Base-by-base conservation (phyloP, 2,329 filamentous ascomycete species). In the Phyllosticta citribraziliensis region DNA sequence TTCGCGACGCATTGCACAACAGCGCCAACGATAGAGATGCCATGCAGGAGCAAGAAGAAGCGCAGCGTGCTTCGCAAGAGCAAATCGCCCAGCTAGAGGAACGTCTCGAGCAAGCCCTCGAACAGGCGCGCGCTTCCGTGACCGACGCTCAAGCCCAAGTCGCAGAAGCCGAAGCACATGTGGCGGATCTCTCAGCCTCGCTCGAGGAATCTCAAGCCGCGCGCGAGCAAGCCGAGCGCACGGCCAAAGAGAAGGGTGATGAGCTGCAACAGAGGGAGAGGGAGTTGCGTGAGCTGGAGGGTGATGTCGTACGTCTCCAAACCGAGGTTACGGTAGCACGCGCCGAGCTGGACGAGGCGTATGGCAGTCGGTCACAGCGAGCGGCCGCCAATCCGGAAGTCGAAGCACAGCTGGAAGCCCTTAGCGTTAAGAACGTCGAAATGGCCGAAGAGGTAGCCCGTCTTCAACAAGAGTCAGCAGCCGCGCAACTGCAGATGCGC, bases 341-440 rank as follows among this genome's bases (percentile, higher is more conserved):
- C 69, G 90, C 92, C 58, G 93, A 97, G 73, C 88, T 97, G 25
- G 94, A 96, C 68, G 91, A 91, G 64, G 95, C 96, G 70, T 97
- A 97, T 70, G 94, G 94, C 51, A 83, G 81, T n/a, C 80, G 86
- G 57, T 82, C 84, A 10, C 80, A 89, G 70, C 83, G 87, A 33
- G 85, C 85, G 12, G 82, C 83, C 10, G 76, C 78, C 9, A 72
- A 72, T 55, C 83, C 84, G 56, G 82, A 77, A 22, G 78, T 85
- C 52, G 82, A 84, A 67, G 81, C 79, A 60, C 83, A 87, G 68
- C 77, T 87, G 24, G 82, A 85, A 62, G 78, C 78, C 9, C 74
- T 86, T 50, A 78, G 73, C 25, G 75, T 76, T 64, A 74, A 74
- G 57, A 78, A 77, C 60, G 67, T 71, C 19, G 70, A 74, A 19